These are phyloP conservation scores for Sclerospora graminicola DNA, from an alignment of 352 stramenopile genomes.

Conservation along the genomic window DNA sequence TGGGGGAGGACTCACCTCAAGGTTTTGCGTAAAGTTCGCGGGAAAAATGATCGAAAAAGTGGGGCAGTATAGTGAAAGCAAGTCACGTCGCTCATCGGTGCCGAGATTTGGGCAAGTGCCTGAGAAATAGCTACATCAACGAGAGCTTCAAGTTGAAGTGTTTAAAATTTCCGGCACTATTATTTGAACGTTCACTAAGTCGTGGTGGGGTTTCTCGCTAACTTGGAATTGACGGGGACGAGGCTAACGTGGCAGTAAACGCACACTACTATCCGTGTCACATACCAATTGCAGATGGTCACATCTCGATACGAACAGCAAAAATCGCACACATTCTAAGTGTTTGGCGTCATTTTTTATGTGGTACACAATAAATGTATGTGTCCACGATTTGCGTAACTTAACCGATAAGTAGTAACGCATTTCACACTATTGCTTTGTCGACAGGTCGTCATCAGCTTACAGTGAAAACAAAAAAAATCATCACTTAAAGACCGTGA, in stretches of 20 bases:
- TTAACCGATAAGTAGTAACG: background rate
- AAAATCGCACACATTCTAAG: conserved; percentile 18
- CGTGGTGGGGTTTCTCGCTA: too few species aligned
- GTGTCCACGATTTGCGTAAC: conserved; percentile 22
- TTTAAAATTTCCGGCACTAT: background rate
- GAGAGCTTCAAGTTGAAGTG: conserved; percentile 18
- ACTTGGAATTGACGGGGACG: conserved; percentile 17
- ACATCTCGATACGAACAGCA: conserved; percentile 24
- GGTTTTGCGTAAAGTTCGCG: conserved; percentile 4
- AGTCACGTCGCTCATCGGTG: too few species aligned
- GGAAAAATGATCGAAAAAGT: conserved; percentile 1
- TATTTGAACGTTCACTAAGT: background rate
- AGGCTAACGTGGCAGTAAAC: conserved; percentile 20
- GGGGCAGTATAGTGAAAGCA: background rate
- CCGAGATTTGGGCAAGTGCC: too few species aligned
- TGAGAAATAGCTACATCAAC: conserved; percentile 1
- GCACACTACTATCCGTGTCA: conserved; percentile 17
- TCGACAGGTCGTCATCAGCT: too few species aligned
- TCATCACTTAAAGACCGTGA: background rate
- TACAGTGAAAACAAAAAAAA: too few species aligned
- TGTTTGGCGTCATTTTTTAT: background rate
- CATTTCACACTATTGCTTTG: background rate
- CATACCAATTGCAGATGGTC: conserved; percentile 25
- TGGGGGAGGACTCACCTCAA: background rate
- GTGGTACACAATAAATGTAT: background rate